Evolutionary conservation across 2,329 filamentous ascomycete genomes (phyloP).

Genomic region (Diplocarpon mali): DNA sequence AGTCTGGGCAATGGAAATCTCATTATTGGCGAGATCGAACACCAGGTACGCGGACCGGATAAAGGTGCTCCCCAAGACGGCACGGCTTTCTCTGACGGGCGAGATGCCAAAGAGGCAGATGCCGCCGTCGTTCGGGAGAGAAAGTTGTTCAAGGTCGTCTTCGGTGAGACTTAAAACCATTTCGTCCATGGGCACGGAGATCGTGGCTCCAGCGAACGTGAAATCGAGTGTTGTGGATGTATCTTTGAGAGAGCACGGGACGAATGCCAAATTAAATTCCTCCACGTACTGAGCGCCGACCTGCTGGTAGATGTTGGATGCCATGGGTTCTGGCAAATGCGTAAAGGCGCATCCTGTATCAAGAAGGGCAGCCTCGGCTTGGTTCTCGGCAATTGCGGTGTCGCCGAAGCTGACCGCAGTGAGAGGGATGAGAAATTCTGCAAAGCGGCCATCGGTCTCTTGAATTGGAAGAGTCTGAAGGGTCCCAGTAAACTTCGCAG

Average conservation of each 20-base stretch:
- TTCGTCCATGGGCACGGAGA: conserved; percentile 47
- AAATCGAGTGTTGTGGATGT: conserved; percentile 37
- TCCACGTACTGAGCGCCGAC: conserved; percentile 49
- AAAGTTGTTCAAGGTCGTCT: conserved; percentile 34
- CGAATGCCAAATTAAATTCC: conserved; percentile 43
- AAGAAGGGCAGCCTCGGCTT: conserved; percentile 52
- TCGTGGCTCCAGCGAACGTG: conserved; percentile 41
- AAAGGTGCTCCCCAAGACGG: conserved; percentile 64
- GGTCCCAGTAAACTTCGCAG: conserved; percentile 48
- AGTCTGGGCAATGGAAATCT: conserved; percentile 60
- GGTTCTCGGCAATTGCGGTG: conserved; percentile 33
- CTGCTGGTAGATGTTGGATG: conserved; percentile 42
- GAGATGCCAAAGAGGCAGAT: conserved; percentile 60
- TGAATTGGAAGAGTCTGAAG: conserved; percentile 60
- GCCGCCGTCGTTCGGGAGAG: conserved; percentile 39
- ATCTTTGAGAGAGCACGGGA: conserved; percentile 43
- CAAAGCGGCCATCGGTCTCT: conserved; percentile 36
- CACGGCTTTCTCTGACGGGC: conserved; percentile 38
- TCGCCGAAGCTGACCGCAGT: conserved; percentile 42
- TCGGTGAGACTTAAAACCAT: conserved; percentile 43
- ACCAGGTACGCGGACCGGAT: conserved; percentile 65
- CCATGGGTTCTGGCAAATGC: conserved; percentile 50
- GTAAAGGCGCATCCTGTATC: conserved; percentile 60
- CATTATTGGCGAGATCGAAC: conserved; percentile 61
- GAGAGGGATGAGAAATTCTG: conserved; percentile 59